Evolutionary conservation across 805 yeast species (phyloP).

Genomic region (Ogataea methylovora): DNA sequence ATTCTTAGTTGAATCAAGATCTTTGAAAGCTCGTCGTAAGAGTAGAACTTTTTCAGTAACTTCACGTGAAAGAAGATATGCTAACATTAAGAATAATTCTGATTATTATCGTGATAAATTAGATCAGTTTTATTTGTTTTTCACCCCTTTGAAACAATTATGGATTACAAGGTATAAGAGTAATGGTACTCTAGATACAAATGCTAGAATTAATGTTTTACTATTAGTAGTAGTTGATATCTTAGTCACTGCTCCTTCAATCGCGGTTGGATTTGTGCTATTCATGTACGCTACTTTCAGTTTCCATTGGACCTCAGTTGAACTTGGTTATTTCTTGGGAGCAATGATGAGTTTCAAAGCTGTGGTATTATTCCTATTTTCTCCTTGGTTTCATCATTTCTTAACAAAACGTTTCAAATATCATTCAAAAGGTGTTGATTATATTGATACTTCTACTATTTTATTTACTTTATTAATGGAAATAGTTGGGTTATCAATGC

Average conservation of each 20-base stretch:
- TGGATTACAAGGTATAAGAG: slow-evolving; percentile 38
- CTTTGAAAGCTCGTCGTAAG: slow-evolving; percentile 41
- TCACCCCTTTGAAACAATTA: slow-evolving; percentile 45
- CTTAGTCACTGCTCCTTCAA: slow-evolving; percentile 29
- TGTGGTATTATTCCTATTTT: slow-evolving; percentile 35
- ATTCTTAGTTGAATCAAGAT: slow-evolving; percentile 58
- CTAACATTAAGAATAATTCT: neutral
- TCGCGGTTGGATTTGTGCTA: slow-evolving; percentile 33
- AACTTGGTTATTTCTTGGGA: slow-evolving; percentile 51
- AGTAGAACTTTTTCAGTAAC: slow-evolving; percentile 31
- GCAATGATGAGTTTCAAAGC: slow-evolving; percentile 43
- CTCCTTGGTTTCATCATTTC: slow-evolving; percentile 39
- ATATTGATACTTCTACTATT: slow-evolving; percentile 17
- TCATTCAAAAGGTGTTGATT: slow-evolving; percentile 40
- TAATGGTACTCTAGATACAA: slow-evolving; percentile 17
- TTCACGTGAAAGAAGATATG: neutral
- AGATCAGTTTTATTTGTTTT: neutral
- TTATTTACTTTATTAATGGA: slow-evolving; percentile 25
- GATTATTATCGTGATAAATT: neutral
- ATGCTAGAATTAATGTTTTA: slow-evolving; percentile 40
- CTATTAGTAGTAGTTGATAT: slow-evolving; percentile 42
- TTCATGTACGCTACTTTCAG: slow-evolving; percentile 45
- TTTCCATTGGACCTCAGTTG: slow-evolving; percentile 47
- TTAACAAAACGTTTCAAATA: slow-evolving; percentile 29
- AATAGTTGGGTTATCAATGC: slow-evolving; percentile 26